A percentile compares a stretch with the other conserved stretches of the same genome.
Evolutionary conservation across 1,284 basidiomycete genomes (phyloP).

Genomic region (Ganoderma leucocontextum): DNA sequence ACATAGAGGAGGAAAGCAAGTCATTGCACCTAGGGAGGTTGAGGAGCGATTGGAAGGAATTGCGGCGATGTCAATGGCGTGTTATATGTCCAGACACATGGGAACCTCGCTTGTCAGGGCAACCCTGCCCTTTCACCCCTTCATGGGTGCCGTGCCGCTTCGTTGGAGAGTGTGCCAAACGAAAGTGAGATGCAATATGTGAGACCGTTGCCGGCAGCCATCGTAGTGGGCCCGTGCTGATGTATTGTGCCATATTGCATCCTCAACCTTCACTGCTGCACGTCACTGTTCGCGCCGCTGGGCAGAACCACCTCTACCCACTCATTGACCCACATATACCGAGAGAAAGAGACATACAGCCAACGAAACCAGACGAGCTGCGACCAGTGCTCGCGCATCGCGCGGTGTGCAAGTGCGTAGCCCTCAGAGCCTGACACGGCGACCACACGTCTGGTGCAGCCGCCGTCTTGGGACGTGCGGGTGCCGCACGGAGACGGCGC

Average conservation of each 20-base stretch:
- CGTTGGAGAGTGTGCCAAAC: neutral
- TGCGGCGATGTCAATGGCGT: neutral
- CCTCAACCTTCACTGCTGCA: neutral
- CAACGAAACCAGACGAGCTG: neutral
- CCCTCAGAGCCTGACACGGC: neutral
- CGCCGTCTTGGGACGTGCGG: neutral
- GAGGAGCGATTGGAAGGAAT: slow-evolving; percentile 2
- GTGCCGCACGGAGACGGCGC: neutral
- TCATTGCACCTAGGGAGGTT: slow-evolving; percentile 9
- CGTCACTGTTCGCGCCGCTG: neutral
- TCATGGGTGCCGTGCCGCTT: slow-evolving; percentile 14
- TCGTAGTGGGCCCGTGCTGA: neutral
- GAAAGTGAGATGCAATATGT: slow-evolving; percentile 1
- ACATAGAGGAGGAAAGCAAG: slow-evolving; percentile 21
- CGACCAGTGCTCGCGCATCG: neutral
- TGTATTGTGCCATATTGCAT: too few relatives aligned
- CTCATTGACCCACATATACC: neutral
- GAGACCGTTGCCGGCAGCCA: neutral
- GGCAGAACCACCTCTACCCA: neutral
- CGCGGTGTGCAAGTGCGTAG: neutral
- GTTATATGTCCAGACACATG: slow-evolving; percentile 20
- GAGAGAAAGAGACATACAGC: neutral
- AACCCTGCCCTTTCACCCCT: slow-evolving; percentile 22
- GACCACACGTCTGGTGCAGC: neutral
- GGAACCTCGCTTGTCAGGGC: slow-evolving; percentile 22